Base-by-base conservation (phyloP, 2,329 filamentous ascomycete species). In the Tolypocladium paradoxum region DNA sequence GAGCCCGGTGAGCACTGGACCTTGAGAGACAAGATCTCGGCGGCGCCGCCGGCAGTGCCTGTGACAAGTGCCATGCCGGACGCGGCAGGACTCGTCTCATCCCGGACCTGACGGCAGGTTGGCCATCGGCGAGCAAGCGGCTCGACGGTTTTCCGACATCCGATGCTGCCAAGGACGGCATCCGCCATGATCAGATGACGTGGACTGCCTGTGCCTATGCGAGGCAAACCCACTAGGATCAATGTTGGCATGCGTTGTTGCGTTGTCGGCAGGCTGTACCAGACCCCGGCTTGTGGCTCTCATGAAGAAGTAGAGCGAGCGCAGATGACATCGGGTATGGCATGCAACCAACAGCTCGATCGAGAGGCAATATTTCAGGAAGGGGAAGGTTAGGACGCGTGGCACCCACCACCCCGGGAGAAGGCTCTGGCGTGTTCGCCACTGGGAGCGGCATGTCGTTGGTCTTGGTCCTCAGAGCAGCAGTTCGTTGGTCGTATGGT, bases 1-100 rank as follows among this genome's bases (percentile, higher is more conserved):
- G 66, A 70, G 46, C 59, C 66, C 1, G 67, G 68, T 35, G 66
- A 68, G 53, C 63, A 71, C 56, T 73, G 70, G 68, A 65, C 65
- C 18, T 60, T 75, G 20, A 64, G 64, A 36, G 66, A 69, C 55
- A 68, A 69, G 53, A 53, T 37, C 29, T 33, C n/a, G n/a, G 34
- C 57, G 60, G 49, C 55, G 36, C 51, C 50, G 29, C 53, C 56
- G 24, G 50, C 56, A 43, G 34, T 57, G 11, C 53, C 55, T n/a
- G 46, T 57, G 14, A 54, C 47, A 9, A 51, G 56, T 43, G 48
- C 33, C 40, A 55, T 50, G 53, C 51, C 55, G 22, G 48, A 31
- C 14, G 36, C 35, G n/a, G 24, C 38, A 7, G 46, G 52, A n/a
- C 45, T 56, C 2, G 34, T 52, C 18, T 35, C 54, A 20, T 37